Evolutionary conservation across 2,329 filamentous ascomycete species (phyloP), one percentile per base, ranked within the genome.

Genomic region (Capronia epimyces): DNA sequence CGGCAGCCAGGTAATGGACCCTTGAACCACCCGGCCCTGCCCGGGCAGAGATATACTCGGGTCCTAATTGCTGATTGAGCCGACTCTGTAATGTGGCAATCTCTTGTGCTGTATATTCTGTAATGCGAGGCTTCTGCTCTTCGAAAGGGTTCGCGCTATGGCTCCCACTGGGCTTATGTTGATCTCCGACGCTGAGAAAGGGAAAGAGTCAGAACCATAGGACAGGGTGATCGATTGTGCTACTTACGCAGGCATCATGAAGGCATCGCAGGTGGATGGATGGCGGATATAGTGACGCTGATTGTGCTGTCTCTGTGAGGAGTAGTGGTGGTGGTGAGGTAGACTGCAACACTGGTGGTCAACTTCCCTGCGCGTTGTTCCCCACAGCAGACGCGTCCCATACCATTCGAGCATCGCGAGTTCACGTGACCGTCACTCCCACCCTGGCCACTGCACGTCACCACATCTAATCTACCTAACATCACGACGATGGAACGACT

Each of bases 1-100:
- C 91, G 1, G 89, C 90, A n/a, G 89, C 83, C 45, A 98, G 77
- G 69, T 98, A 98, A 67, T 95, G 89, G 15, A 98, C 87, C 66
- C 87, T 91, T 58, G 84, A 81, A 43, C 90, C 90, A 8, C 84
- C 86, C 10, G 89, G 85, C 2, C 93, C 93, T 12, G 86, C 76
- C 63, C 93, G 80, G 36, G 88, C 81, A 1, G 91, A 97, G 52
- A 98, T 87, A 67, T 94, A 98, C 71, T 98, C 94, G 0, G 93
- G 93, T 0, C 93, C 93, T 9, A 98, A 81, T 66, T 96, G 90
- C 65, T 90, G 94, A 65, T 97, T 87, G 24, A 98, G 80, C 25
- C 88, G 83, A 59, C 82, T 81, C 64, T 95, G 87, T 12, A 98
- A 76, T 0, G 88, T 91, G 18, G 89, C 89, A 52, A 96, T 91